Base-by-base conservation (phyloP, 192 early-diverging fungal genomes). In the Mycoemilia scoparia region DNA sequence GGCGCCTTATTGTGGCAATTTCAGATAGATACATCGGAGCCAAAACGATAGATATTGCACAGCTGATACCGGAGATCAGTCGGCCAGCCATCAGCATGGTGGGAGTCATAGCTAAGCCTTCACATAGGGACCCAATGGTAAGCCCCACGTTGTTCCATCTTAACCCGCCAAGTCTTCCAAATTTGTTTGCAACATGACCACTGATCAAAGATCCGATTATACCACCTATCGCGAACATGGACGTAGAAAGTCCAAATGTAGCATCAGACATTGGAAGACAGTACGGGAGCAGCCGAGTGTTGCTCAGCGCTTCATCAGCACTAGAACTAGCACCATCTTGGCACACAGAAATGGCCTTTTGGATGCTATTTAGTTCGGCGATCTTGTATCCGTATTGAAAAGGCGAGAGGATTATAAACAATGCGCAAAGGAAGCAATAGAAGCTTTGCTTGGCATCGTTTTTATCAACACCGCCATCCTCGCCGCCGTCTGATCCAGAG, bases 11-110 rank as follows among this genome's bases (percentile, higher is more conserved):
- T 1, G 88, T 79, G 7, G 76, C 71, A 43, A 87, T 66, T 46
- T 88, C 88, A 10, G 76, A 63, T 31, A 92, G 60, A 46, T 84
- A 89, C 34, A 77, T 63, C 2, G 88, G 84, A 4, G 79, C 72
- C 16, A 84, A 68, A 14, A 89, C 88, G 3, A 71, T 69, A 0
- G 56, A 68, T 15, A 68, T 60, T 4, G 85, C 88, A 20, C 70
- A 67, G 8, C 78, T 82, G 29, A 93, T 24, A 12, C 88, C 88
- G 24, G 60, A 61, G 9, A 87, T 12, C 33, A 85, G 64, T 20
- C 88, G 65, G n/a, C 84, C 87, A 11, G 61, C 24, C 9, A 68
- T 29, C 36, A 82, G 60, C 20, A 52, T 46, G 21, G 32, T 29
- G 6, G 63, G 50, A 6, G 58, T 50, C 24, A 44, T 47, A 7